Evolutionary conservation across 345 rosid species (phyloP).

Genomic region (Populus euphratica): DNA sequence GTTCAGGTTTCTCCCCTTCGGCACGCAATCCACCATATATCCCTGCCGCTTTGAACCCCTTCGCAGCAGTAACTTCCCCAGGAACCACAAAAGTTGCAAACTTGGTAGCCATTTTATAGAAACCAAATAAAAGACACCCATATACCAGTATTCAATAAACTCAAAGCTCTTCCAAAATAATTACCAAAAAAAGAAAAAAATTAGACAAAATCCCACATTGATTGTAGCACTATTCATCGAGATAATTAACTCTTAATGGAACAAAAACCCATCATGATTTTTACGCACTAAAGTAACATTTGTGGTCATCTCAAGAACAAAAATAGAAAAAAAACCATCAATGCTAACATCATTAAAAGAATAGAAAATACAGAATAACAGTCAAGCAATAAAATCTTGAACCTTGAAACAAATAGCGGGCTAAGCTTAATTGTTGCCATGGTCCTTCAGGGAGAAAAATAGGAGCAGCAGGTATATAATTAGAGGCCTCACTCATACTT

Average conservation of each 20-base stretch:
- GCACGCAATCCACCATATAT: conserved; percentile 84
- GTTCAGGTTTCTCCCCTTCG: conserved; percentile 82
- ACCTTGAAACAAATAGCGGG: neutral
- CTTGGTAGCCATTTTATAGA: neutral
- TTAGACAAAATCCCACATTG: neutral
- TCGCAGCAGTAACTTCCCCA: conserved; percentile 92
- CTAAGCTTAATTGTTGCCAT: conserved; percentile 63
- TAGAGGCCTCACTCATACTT: conserved; percentile 42
- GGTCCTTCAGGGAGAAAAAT: conserved; percentile 76
- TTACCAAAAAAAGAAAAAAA: neutral
- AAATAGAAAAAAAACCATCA: neutral
- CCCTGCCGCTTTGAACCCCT: conserved; percentile 84
- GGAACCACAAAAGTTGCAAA: conserved; percentile 28
- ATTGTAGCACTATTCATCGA: neutral
- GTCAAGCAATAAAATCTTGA: neutral
- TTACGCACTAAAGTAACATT: neutral
- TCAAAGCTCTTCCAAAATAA: neutral
- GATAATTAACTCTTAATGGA: neutral
- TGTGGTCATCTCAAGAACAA: neutral
- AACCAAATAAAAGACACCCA: neutral
- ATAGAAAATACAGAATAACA: too few species aligned
- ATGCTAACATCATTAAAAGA: neutral
- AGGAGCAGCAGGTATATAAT: conserved; percentile 74
- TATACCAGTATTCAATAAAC: neutral
- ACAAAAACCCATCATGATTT: neutral